Evolutionary conservation across 2,329 filamentous ascomycete species (phyloP).

Genomic region (Phaeophleospora eucalypticola): DNA sequence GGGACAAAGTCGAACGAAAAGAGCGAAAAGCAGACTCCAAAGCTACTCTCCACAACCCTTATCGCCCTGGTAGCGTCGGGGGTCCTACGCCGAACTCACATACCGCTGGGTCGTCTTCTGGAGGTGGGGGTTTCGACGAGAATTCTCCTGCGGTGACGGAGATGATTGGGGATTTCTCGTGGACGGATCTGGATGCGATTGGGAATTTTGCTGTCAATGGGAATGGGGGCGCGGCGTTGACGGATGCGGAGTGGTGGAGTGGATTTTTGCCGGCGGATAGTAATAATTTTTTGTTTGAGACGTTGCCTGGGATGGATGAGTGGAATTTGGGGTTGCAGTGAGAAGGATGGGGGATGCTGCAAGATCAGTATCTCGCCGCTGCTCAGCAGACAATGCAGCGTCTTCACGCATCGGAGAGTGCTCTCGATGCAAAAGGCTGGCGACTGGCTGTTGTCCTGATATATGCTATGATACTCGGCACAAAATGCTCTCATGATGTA

Average conservation of each 20-base stretch:
- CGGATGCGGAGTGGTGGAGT: conserved; percentile 35
- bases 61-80: conserved; percentile 38
- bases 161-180: conserved; percentile 47
- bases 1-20: conserved; percentile 43
- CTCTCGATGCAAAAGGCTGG: conserved; percentile 4
- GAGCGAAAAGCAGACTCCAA: conserved; percentile 26
- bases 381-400: no score
- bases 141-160: conserved; percentile 42
- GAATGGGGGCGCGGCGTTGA: conserved; percentile 27
- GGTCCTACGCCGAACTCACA: conserved; percentile 32
- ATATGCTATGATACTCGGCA: no score
- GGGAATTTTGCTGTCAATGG: conserved; percentile 48
- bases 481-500: no score
- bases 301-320: conserved; percentile 30
- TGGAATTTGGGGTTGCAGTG: conserved; percentile 31
- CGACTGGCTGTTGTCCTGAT: no score
- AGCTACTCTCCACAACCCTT: conserved; percentile 34
- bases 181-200: conserved; percentile 47
- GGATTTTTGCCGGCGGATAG: conserved; percentile 36
- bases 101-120: conserved; percentile 11
- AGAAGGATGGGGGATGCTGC: background rate
- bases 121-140: conserved; percentile 15
- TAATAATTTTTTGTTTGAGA: conserved; percentile 33
- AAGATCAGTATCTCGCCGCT: background rate
- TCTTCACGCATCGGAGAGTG: no score